Conservation (phyloP, 1,139 yeast genomes). For the Hyphopichia pseudoburtonii region DNA sequence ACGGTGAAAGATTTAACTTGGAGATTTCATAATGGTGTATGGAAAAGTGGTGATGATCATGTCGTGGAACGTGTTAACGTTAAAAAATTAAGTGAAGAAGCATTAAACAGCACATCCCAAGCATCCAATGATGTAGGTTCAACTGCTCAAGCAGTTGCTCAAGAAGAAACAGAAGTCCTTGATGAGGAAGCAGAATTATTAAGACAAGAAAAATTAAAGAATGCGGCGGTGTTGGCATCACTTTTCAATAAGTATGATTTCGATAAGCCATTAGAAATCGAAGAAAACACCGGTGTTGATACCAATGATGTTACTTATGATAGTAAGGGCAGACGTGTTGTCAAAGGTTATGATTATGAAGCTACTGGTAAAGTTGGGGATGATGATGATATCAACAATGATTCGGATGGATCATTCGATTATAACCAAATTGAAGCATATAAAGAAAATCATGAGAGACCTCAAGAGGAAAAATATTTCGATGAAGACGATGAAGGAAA, state of each 20-base stretch:
- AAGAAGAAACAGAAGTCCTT: conserved; percentile 24
- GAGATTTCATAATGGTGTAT: conserved; percentile 60
- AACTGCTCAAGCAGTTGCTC: conserved; percentile 1
- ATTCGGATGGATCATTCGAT: conserved; percentile 18
- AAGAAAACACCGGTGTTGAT: conserved; percentile 28
- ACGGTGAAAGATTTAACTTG: conserved; percentile 61
- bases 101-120: conserved; percentile 12
- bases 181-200: conserved; percentile 26
- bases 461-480: conserved; percentile 34
- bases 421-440: conserved; percentile 21
- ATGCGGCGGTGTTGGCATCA: conserved; percentile 51
- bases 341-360: conserved; percentile 38
- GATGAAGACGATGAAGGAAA: conserved; percentile 47
- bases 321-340: conserved; percentile 42
- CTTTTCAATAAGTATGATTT: conserved; percentile 56
- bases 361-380: conserved; percentile 27
- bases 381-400: conserved; percentile 17
- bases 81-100: not conserved
- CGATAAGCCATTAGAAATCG: conserved; percentile 56
- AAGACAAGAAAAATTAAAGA: conserved; percentile 29
- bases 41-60: conserved; percentile 86
- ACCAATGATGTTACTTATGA: conserved; percentile 51
- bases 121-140: conserved; percentile 16
- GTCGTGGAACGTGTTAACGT: conserved; percentile 55
- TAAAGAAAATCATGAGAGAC: conserved; percentile 19